These are phyloP conservation scores for Somion occarium DNA, from an alignment of 1,284 basidiomycete genomes.

Conservation along the genomic window DNA sequence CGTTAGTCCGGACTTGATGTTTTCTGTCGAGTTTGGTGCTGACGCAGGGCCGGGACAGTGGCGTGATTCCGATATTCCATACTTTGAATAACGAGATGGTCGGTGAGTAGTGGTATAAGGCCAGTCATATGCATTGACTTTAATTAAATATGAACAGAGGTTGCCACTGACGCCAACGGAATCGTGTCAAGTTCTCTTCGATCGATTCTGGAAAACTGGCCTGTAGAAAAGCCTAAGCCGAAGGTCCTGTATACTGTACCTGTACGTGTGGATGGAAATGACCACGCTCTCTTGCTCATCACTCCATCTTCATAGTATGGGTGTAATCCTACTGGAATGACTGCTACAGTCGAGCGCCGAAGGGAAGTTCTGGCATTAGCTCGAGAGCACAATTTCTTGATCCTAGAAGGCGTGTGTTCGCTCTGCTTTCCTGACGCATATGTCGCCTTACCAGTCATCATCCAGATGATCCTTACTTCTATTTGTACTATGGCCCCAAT, in stretches of 20 bases:
- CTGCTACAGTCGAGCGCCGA: conserved; percentile 65
- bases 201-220: conserved; percentile 72
- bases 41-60: conserved; percentile 33
- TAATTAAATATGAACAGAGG: conserved; percentile 41
- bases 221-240: conserved; percentile 65
- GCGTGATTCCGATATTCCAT: conserved; percentile 58
- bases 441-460: conserved; percentile 24
- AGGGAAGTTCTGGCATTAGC: conserved; percentile 73
- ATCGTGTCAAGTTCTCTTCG: conserved; percentile 63
- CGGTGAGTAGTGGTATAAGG: conserved; percentile 38
- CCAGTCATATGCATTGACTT: too few relatives aligned
- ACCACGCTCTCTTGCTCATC: neutral
- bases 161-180: conserved; percentile 81
- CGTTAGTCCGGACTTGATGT: conserved; percentile 29
- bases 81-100: conserved; percentile 53
- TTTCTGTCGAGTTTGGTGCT: neutral
- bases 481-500: conserved; percentile 64
- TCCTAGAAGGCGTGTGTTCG: conserved; percentile 65
- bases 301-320: conserved; percentile 46
- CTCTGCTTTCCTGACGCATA: too few relatives aligned
- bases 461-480: conserved; percentile 78
- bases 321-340: conserved; percentile 78
- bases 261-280: conserved; percentile 32
- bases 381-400: conserved; percentile 70
- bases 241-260: conserved; percentile 82